Evolutionary conservation across 345 rosid species (phyloP).

Genomic region (Corymbia maculata): DNA sequence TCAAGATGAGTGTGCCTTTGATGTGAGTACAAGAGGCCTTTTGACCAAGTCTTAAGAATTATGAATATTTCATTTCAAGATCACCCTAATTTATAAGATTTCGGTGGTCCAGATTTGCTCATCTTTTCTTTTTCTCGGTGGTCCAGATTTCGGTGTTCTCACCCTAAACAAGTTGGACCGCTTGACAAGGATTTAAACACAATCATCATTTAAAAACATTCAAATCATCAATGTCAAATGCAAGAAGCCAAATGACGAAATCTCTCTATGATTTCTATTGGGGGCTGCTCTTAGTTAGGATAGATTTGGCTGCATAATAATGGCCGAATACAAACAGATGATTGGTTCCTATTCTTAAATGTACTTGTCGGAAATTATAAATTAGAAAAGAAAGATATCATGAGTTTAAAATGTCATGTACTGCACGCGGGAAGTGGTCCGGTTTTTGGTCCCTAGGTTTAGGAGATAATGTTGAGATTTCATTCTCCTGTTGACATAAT

Average conservation of each 20-base stretch:
- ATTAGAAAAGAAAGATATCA: not conserved
- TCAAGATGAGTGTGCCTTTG: not conserved
- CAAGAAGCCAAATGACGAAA: not conserved
- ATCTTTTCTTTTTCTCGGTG: not conserved
- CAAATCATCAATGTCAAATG: not conserved
- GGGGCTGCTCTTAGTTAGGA: not conserved
- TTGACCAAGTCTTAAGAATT: not conserved
- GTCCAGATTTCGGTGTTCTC: not conserved
- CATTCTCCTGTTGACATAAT: not conserved
- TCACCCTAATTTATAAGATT: not conserved
- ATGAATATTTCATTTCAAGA: not conserved
- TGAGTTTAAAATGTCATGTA: not conserved
- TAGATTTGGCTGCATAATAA: not conserved
- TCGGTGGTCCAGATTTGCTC: not conserved
- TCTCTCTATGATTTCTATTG: not conserved
- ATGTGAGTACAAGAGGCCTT: not conserved
- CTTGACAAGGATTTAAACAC: not conserved
- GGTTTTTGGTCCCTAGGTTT: not conserved
- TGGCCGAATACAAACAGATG: not conserved
- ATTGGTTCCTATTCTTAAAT: not conserved
- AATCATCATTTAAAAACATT: not conserved
- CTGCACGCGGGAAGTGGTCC: not conserved
- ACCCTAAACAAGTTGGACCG: not conserved
- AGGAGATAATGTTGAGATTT: not conserved
- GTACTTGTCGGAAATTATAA: not conserved